These are phyloP conservation scores for Coemansia sp. DNA, from an alignment of 192 early-diverging fungal species.

Conservation along the genomic window DNA sequence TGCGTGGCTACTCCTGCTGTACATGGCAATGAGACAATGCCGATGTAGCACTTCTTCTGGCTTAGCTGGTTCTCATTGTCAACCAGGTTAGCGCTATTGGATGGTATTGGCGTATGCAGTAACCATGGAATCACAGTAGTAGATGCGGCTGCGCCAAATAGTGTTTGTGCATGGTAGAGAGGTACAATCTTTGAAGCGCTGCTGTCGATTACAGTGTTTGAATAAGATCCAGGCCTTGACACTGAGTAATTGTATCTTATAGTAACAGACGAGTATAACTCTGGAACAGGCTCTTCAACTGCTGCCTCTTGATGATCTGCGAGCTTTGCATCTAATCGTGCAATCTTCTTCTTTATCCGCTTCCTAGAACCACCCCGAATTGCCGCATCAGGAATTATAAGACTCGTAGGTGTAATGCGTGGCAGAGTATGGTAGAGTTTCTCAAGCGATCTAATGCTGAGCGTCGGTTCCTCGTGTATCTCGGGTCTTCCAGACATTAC, in stretches of 20 bases:
- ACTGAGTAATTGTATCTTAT: slow-evolving; percentile 20
- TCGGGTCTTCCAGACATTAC: slow-evolving; percentile 25
- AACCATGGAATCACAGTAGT: slow-evolving; percentile 38
- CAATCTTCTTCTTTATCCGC: not conserved
- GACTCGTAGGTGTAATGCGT: slow-evolving; percentile 4
- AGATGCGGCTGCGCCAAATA: slow-evolving; percentile 18
- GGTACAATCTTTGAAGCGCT: slow-evolving; percentile 18
- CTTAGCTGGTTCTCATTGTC: not conserved
- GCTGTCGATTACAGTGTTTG: slow-evolving; percentile 2
- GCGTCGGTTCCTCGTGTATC: slow-evolving; percentile 17
- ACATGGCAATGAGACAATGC: slow-evolving; percentile 42
- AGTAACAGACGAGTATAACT: not conserved
- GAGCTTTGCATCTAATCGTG: slow-evolving; percentile 3
- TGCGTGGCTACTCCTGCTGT: slow-evolving; percentile 34
- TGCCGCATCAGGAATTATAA: not conserved
- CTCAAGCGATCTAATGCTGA: slow-evolving; percentile 19
- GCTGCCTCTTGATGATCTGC: not conserved
- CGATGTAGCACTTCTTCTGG: slow-evolving; percentile 11
- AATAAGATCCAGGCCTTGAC: slow-evolving; percentile 2
- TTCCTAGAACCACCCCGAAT: not conserved
- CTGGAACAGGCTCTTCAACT: not conserved
- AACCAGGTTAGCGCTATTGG: not conserved
- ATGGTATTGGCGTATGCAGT: slow-evolving; percentile 1
- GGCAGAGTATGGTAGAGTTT: slow-evolving; percentile 19
- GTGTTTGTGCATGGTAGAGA: slow-evolving; percentile 15